These are phyloP conservation scores for Plantago elongata DNA, from an alignment of 257 asterid species.

Conservation along the genomic window DNA sequence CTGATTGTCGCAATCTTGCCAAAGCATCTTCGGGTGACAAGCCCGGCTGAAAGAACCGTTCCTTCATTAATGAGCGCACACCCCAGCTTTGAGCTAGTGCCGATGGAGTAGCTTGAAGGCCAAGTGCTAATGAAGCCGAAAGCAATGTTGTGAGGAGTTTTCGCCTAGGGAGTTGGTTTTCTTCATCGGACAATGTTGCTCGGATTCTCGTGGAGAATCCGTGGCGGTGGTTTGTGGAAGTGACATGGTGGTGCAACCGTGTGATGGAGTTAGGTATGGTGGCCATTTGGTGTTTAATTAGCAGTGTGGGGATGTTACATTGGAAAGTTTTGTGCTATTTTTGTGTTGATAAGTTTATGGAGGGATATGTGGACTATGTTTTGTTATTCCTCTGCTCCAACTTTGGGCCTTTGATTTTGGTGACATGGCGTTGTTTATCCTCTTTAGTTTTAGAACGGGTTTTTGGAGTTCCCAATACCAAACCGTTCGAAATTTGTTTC, in stretches of 20 bases:
- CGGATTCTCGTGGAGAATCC: constrained; percentile 21
- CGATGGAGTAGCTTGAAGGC: constrained; percentile 31
- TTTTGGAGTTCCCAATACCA: no score
- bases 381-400: constrained; percentile 1
- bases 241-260: constrained; percentile 33
- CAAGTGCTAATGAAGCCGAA: constrained; percentile 36
- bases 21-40: constrained; percentile 53
- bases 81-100: constrained; percentile 56
- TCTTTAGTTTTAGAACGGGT: background rate
- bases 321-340: background rate
- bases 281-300: constrained; percentile 28
- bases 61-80: constrained; percentile 37
- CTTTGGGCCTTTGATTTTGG: constrained; percentile 16
- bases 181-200: constrained; percentile 24
- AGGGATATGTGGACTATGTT: constrained; percentile 5
- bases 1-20: constrained; percentile 33
- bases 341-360: constrained; percentile 1
- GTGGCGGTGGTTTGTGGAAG: constrained; percentile 18
- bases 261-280: constrained; percentile 43
- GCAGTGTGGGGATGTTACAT: constrained; percentile 1
- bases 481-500: no score
- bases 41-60: constrained; percentile 37
- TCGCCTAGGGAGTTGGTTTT: constrained; percentile 23
- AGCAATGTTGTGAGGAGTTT: constrained; percentile 39
- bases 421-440: constrained; percentile 19